Conservation (phyloP, 2,329 filamentous ascomycete genomes). For the Penicillium sp. region DNA sequence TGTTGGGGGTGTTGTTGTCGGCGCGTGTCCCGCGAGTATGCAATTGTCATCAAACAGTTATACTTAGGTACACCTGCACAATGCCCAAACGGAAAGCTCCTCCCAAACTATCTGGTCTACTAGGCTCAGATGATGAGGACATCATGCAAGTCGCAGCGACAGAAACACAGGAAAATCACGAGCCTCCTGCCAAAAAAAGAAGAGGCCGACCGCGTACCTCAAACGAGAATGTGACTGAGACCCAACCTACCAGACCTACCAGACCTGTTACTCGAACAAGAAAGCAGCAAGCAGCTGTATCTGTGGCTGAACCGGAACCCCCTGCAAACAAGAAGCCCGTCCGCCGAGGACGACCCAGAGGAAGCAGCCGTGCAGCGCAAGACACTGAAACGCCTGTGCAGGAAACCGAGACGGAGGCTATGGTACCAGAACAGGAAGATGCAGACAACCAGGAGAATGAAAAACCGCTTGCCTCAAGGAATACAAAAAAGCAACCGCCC, state of each 20-base stretch:
- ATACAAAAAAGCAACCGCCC: constrained; percentile 15
- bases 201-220: constrained; percentile 37
- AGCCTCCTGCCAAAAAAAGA: constrained; percentile 37
- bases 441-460: constrained; percentile 24
- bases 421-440: constrained; percentile 25
- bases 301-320: constrained; percentile 6
- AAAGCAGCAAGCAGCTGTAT: constrained; percentile 19
- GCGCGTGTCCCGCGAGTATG: constrained; percentile 5
- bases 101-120: constrained; percentile 44
- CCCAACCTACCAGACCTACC: constrained; percentile 26
- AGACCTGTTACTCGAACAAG: constrained; percentile 24
- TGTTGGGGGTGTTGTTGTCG: constrained; percentile 16
- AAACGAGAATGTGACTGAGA: constrained; percentile 47
- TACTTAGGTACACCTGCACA: not conserved
- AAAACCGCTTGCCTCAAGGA: constrained; percentile 18
- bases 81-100: constrained; percentile 44
- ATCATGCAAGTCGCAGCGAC: constrained; percentile 29
- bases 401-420: constrained; percentile 44
- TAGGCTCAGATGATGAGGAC: constrained; percentile 48
- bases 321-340: constrained; percentile 16
- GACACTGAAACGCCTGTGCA: constrained; percentile 23
- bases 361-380: constrained; percentile 27
- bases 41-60: not conserved
- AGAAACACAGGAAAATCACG: constrained; percentile 26
- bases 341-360: constrained; percentile 31